Conservation (phyloP, 2,329 filamentous ascomycete species). For the Septoria linicola region DNA sequence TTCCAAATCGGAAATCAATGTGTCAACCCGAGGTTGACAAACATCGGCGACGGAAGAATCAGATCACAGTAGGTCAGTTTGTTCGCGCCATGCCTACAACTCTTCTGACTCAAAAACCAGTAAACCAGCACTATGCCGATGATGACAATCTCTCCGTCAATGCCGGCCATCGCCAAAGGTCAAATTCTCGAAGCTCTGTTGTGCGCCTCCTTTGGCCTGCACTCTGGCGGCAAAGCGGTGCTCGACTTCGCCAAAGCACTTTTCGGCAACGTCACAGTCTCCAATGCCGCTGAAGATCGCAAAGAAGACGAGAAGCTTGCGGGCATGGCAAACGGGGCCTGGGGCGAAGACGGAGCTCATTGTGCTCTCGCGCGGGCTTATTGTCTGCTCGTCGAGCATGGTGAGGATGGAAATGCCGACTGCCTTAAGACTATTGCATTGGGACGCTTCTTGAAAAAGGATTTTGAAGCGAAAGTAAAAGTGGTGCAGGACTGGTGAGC, state of each 20-base stretch:
- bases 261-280: slow-evolving; percentile 10
- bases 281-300: slow-evolving; percentile 11
- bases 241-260: slow-evolving; percentile 16
- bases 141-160: slow-evolving; percentile 7
- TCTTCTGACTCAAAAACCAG: no score
- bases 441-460: slow-evolving; percentile 12
- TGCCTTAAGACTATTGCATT: slow-evolving; percentile 14
- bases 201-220: slow-evolving; percentile 11
- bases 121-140: slow-evolving; percentile 8
- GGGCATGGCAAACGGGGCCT: slow-evolving; percentile 19
- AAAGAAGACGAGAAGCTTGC: slow-evolving; percentile 18
- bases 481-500: slow-evolving; percentile 1
- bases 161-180: slow-evolving; percentile 7
- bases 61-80: background rate
- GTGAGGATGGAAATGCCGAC: slow-evolving; percentile 15
- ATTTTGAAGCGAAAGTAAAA: slow-evolving; percentile 14
- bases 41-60: no score
- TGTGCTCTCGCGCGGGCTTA: slow-evolving; percentile 18
- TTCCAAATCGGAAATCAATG: no score
- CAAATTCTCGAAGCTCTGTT: slow-evolving; percentile 15
- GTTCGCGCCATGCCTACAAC: no score
- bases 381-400: slow-evolving; percentile 15
- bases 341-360: slow-evolving; percentile 16
- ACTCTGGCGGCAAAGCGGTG: slow-evolving; percentile 20
- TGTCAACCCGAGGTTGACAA: no score